phyloP scores from a whole-genome alignment of 2,329 filamentous ascomycete species.

The Arthroderma sp. region DNA sequence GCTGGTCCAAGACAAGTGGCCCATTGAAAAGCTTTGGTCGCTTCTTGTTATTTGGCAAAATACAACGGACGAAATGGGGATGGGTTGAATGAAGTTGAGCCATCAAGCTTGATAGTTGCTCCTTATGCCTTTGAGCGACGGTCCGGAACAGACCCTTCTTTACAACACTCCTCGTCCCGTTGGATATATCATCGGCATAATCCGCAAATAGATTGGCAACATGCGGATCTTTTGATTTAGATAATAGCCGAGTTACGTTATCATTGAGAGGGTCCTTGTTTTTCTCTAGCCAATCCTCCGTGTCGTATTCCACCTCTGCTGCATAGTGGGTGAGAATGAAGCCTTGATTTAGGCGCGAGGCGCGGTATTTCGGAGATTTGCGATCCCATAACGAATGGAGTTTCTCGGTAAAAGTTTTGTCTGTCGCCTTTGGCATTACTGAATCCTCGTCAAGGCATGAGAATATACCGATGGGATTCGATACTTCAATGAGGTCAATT shows the following conservation, averaged over 20 bases:
- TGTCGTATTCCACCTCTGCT: conserved; percentile 93
- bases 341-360: conserved; percentile 75
- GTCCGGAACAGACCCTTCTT: conserved; percentile 97
- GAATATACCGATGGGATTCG: conserved; percentile 97
- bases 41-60: conserved; percentile 97
- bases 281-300: conserved; percentile 91
- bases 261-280: conserved; percentile 98
- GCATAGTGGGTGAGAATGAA: conserved; percentile 97
- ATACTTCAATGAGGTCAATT: conserved; percentile 89
- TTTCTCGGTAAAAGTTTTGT: conserved; percentile 94
- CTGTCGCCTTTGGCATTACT: conserved; percentile 97
- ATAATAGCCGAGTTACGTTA: conserved; percentile 82
- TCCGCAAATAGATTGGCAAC: conserved; percentile 76
- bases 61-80: conserved; percentile 95
- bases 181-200: conserved; percentile 67
- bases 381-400: conserved; percentile 94
- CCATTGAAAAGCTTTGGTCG: conserved; percentile 84
- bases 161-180: conserved; percentile 61
- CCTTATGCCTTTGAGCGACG: conserved; percentile 92
- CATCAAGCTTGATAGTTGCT: conserved; percentile 96
- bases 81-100: conserved; percentile 86
- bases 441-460: conserved; percentile 95
- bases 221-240: conserved; percentile 69
- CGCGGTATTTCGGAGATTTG: conserved; percentile 84
- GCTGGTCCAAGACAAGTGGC: conserved; percentile 84